Conservation (phyloP, 352 stramenopile species). For the Phytophthora foliorum region DNA sequence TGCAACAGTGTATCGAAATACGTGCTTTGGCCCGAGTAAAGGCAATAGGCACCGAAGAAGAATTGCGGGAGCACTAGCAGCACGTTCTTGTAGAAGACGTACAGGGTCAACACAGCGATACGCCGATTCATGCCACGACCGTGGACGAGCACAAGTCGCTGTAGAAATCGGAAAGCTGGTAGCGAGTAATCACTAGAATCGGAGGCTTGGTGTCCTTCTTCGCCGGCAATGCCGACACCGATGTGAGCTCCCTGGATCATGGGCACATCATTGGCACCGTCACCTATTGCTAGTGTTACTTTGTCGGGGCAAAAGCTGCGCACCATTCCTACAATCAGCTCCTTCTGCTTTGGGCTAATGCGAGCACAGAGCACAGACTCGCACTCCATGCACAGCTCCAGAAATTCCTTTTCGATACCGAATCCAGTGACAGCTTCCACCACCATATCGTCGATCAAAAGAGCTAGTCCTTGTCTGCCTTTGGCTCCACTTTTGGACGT, state of each 20-base stretch:
- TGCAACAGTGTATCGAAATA: constrained; percentile 86
- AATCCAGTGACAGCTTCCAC: constrained; percentile 54
- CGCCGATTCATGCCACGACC: constrained; percentile 81
- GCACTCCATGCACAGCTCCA: constrained; percentile 77
- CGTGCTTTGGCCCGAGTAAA: constrained; percentile 82
- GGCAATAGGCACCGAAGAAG: constrained; percentile 74
- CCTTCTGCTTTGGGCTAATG: constrained; percentile 97
- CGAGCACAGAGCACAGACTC: constrained; percentile 96
- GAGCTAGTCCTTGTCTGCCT: constrained; percentile 24
- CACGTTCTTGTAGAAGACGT: constrained; percentile 93
- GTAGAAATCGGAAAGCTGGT: constrained; percentile 86
- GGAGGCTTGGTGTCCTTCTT: constrained; percentile 86
- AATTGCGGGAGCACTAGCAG: constrained; percentile 85
- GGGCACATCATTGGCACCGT: constrained; percentile 94
- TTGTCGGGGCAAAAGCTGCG: constrained; percentile 52
- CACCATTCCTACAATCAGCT: constrained; percentile 96
- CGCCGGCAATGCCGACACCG: constrained; percentile 67
- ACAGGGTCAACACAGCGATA: constrained; percentile 74
- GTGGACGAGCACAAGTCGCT: constrained; percentile 89
- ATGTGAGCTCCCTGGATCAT: constrained; percentile 92
- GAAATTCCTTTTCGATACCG: constrained; percentile 54
- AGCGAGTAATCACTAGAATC: constrained; percentile 93
- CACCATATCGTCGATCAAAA: constrained; percentile 62
- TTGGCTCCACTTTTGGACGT: constrained; percentile 3
- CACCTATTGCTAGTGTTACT: constrained; percentile 86